A percentile compares a stretch with the other conserved stretches of the same genome.
Evolutionary conservation across 1,284 basidiomycete genomes (phyloP).

Genomic region (Cutaneotrichosporon sp.): DNA sequence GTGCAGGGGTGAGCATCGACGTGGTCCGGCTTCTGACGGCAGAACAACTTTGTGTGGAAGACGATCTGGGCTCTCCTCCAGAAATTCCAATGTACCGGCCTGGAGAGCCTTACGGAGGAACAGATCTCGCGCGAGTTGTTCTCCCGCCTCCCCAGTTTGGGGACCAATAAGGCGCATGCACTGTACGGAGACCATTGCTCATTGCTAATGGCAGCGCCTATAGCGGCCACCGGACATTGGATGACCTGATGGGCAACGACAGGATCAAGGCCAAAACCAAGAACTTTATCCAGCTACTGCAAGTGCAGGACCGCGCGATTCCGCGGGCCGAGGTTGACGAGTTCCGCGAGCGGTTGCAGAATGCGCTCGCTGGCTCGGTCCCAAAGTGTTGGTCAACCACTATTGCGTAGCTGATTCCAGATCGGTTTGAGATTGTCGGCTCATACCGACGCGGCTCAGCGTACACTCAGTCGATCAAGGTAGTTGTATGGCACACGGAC

Average conservation of each 20-base stretch:
- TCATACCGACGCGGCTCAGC: background rate
- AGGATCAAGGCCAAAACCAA: background rate
- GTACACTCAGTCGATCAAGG: background rate
- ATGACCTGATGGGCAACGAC: background rate
- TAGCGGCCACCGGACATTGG: background rate
- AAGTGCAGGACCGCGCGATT: slow-evolving; percentile 1
- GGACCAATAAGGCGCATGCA: background rate
- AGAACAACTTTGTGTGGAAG: slow-evolving; percentile 6
- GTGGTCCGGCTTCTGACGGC: background rate
- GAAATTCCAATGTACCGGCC: background rate
- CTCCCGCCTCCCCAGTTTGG: background rate
- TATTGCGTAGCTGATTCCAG: background rate
- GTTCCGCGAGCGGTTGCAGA: background rate
- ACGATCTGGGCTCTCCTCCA: background rate
- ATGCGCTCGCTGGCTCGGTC: background rate
- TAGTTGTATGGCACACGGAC: background rate
- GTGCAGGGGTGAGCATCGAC: background rate
- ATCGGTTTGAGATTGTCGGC: background rate
- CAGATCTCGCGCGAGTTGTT: background rate
- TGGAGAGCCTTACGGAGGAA: background rate
- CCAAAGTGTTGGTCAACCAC: background rate
- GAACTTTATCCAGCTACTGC: background rate
- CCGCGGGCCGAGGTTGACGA: background rate
- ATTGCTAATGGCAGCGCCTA: background rate
- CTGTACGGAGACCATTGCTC: background rate